These are phyloP conservation scores for Fraxinus pennsylvanica DNA, from an alignment of 257 asterid species.

Conservation along the genomic window DNA sequence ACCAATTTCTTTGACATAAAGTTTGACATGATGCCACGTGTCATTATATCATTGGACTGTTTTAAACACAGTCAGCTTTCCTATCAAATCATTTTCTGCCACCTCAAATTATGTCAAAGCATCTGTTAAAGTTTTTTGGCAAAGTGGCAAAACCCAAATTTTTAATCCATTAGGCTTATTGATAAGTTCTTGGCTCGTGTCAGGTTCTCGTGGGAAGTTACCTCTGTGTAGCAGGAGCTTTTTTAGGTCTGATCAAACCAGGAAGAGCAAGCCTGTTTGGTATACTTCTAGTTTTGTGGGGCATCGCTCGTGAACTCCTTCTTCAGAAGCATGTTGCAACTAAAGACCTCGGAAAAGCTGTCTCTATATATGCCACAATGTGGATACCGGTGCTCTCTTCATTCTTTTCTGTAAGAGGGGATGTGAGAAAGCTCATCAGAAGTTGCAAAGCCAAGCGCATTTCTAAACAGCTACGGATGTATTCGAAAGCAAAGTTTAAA, in stretches of 20 bases:
- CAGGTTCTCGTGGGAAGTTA: conserved; percentile 48
- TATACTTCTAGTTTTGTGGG: conserved; percentile 37
- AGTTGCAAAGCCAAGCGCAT: conserved; percentile 15
- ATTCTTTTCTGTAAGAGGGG: conserved; percentile 41
- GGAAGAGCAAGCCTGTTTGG: conserved; percentile 43
- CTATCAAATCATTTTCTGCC: no score
- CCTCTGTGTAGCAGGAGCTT: conserved; percentile 44
- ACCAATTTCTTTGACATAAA: no score
- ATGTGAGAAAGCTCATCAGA: conserved; percentile 40
- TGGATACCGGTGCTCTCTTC: conserved; percentile 41
- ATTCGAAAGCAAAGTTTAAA: conserved; percentile 26
- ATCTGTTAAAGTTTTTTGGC: no score
- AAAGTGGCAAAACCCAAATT: background rate
- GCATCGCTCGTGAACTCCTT: conserved; percentile 30
- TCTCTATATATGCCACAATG: conserved; percentile 32
- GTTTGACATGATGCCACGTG: no score
- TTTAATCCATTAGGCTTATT: background rate
- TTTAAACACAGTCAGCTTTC: no score
- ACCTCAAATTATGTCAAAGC: no score
- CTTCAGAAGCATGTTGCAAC: conserved; percentile 20
- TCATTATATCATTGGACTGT: no score
- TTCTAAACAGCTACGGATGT: background rate
- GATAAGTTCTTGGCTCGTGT: background rate
- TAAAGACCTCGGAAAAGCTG: conserved; percentile 11
- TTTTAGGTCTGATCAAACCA: conserved; percentile 34